Base-by-base conservation (phyloP, 2,329 filamentous ascomycete genomes). In the Colletotrichum horii region DNA sequence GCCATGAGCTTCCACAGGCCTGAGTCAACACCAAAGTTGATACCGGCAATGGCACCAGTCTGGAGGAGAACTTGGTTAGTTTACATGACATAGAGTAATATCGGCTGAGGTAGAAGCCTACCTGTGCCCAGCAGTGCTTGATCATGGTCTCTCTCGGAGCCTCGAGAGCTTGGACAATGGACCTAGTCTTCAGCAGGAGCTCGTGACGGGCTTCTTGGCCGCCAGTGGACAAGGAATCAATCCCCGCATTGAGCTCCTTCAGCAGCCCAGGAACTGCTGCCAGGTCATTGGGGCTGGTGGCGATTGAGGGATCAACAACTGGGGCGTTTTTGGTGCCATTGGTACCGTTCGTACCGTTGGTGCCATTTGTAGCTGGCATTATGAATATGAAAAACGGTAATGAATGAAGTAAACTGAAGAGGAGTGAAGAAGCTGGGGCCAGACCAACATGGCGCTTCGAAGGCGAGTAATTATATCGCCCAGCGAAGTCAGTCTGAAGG, bases 81-180 rank as follows among this genome's bases (percentile, higher is more conserved):
- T 19, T 7, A 4, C 28, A 61, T 30, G 55, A 5, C 6, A 61
- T 14, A 8, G 22, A 14, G 6, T 0, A 8, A 5, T 2, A 16
- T 9, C 8, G 4, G 12, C 24, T n/a, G 55, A 12, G 15, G 22
- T 12, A 64, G 8, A 24, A 38, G 61, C 79, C 72, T 78, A 83
- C 83, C 82, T 89, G 83, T 0, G 85, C 86, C 86, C 87, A 89
- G 76, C 80, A 82, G 60, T 88, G 86, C 70, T 85, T 82, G 69
- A 88, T 83, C 82, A 89, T 88, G 0, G 87, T 86, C 79, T 89
- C 88, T 8, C 87, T 82, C 0, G 88, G 88, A 0, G 86, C 88
- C 77, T 89, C 87, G 0, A 87, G 80, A 0, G 85, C 82, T 32
- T 73, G 71, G 8, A 73, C 81, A 80, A 36, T 83, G 1, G 78